Percentiles rank a stretch among this genome's conserved stretches.
Evolutionary conservation across 768 basidiomycete species (phyloP).

Genomic region (Mycena vulgaris): DNA sequence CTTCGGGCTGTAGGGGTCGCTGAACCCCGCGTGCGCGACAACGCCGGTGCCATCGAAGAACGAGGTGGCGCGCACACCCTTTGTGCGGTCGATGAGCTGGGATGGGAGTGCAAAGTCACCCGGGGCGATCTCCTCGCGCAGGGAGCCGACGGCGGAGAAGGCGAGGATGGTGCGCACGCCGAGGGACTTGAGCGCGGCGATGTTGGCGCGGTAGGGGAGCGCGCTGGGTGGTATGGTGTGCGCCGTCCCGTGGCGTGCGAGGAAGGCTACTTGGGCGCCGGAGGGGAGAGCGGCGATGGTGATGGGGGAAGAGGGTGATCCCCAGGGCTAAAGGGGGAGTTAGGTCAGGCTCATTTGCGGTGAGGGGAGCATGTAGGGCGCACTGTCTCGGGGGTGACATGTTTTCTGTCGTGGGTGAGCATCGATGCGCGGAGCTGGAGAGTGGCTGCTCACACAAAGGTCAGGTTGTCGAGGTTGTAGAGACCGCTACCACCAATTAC

Average conservation of each 20-base stretch:
- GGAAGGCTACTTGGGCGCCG: conserved; percentile 87
- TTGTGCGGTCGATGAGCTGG: conserved; percentile 97
- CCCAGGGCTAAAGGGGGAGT: conserved; percentile 84
- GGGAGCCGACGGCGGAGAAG: conserved; percentile 95
- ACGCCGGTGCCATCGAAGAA: conserved; percentile 89
- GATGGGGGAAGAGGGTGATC: conserved; percentile 90
- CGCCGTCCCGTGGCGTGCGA: conserved; percentile 90
- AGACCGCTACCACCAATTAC: conserved; percentile 95
- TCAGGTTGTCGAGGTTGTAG: conserved; percentile 94
- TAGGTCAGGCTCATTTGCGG: conserved; percentile 62
- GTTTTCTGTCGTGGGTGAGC: conserved; percentile 61
- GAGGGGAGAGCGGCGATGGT: conserved; percentile 92
- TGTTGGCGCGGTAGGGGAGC: conserved; percentile 93
- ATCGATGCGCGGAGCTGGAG: not conserved
- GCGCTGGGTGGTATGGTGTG: conserved; percentile 86
- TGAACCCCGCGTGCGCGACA: conserved; percentile 95
- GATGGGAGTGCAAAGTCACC: conserved; percentile 91
- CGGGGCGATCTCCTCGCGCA: conserved; percentile 93
- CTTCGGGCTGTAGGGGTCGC: conserved; percentile 86
- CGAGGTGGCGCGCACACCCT: conserved; percentile 89
- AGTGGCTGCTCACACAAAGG: conserved; percentile 71
- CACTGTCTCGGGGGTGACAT: conserved; percentile 88
- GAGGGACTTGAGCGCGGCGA: conserved; percentile 93
- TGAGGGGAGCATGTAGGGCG: too few species aligned
- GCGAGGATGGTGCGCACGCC: conserved; percentile 92